These are phyloP conservation scores for Rhodotorula babjevae DNA, from an alignment of 768 basidiomycete species.

Conservation along the genomic window DNA sequence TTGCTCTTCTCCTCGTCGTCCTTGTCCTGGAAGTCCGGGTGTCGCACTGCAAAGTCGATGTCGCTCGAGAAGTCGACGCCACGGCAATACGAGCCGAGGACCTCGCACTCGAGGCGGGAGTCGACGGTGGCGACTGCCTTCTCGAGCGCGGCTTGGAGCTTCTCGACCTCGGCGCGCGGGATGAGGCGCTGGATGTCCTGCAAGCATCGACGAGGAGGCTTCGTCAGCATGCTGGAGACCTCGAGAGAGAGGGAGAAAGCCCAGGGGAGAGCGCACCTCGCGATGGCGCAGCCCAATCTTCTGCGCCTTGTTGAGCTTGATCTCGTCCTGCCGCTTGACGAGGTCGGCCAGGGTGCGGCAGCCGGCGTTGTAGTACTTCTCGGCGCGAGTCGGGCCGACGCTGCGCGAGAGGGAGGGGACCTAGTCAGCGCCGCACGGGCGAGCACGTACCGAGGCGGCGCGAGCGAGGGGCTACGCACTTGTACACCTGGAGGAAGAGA, in stretches of 20 bases:
- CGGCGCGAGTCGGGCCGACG: conserved; percentile 24
- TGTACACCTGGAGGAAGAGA: conserved; percentile 13
- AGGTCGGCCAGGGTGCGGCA: conserved; percentile 26
- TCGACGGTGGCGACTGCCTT: conserved; percentile 15
- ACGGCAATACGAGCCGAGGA: conserved; percentile 35
- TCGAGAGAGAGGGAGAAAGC: no score
- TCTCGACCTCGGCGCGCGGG: conserved; percentile 31
- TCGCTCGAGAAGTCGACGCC: conserved; percentile 31
- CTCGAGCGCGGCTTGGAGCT: conserved; percentile 18
- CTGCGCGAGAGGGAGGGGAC: conserved; percentile 3
- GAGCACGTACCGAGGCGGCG: no score
- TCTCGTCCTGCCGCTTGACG: not conserved
- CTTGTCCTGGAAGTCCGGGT: conserved; percentile 17
- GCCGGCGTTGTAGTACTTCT: conserved; percentile 11
- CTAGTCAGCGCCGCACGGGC: no score
- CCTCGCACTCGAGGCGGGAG: conserved; percentile 24
- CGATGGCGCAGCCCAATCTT: conserved; percentile 30
- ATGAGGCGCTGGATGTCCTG: conserved; percentile 37
- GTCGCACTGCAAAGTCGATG: conserved; percentile 35
- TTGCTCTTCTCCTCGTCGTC: conserved; percentile 23
- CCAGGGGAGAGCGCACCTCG: conserved; percentile 15
- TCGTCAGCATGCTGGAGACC: no score
- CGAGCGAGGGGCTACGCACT: not conserved
- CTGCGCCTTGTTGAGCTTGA: conserved; percentile 32
- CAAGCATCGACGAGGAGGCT: not conserved